These are phyloP conservation scores for Porcisia hertigi DNA, from an alignment of 208 protist genomes.

Conservation along the genomic window DNA sequence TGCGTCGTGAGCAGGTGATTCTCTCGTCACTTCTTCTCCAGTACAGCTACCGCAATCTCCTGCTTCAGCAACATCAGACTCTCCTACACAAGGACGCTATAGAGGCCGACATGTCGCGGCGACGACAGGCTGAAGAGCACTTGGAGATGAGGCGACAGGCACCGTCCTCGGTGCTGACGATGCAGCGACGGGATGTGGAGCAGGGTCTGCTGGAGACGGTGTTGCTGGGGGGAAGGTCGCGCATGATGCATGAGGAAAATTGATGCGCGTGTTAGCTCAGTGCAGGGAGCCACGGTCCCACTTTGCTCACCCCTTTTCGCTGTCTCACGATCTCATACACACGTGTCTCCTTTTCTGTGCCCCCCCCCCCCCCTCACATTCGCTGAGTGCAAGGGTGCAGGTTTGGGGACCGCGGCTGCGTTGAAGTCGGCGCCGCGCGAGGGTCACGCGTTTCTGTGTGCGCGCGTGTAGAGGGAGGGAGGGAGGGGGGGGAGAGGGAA, in stretches of 20 bases:
- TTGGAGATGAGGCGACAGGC: slow-evolving; percentile 15
- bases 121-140: slow-evolving; percentile 27
- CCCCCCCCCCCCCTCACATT: too few relatives aligned
- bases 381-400: too few relatives aligned
- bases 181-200: slow-evolving; percentile 65
- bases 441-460: too few relatives aligned
- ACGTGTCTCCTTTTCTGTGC: neutral
- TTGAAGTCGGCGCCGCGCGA: too few relatives aligned
- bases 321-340: neutral
- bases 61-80: slow-evolving; percentile 66
- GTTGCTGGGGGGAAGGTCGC: slow-evolving; percentile 36
- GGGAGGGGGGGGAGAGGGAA: neutral
- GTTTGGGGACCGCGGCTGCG: too few relatives aligned
- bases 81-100: slow-evolving; percentile 35
- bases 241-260: slow-evolving; percentile 29
- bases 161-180: slow-evolving; percentile 50
- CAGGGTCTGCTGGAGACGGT: slow-evolving; percentile 58
- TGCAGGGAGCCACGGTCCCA: neutral
- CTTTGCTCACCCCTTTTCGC: neutral
- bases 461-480: too few relatives aligned
- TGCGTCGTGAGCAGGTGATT: slow-evolving; percentile 38
- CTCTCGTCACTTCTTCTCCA: slow-evolving; percentile 55
- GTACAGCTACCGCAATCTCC: slow-evolving; percentile 61
- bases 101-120: slow-evolving; percentile 25
- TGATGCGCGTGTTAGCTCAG: neutral